Base-by-base conservation (phyloP, 2,329 filamentous ascomycete genomes). In the Niveomyces coronatus region DNA sequence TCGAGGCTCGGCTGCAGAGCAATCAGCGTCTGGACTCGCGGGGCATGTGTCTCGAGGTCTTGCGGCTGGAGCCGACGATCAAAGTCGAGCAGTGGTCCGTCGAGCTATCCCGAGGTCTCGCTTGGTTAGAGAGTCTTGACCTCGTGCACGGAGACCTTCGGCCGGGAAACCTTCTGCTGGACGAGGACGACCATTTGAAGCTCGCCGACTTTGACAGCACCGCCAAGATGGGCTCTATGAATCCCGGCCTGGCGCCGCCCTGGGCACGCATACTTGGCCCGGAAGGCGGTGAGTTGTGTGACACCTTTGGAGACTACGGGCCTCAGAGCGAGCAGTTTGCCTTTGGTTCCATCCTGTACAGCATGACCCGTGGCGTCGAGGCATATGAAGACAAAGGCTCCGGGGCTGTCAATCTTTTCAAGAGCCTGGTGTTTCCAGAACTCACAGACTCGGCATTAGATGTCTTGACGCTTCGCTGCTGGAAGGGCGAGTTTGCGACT, bases 121-220 rank as follows among this genome's bases (percentile, higher is more conserved):
- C 40, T 11, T 46, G 39, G 37, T 34, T 46, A 10, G 42, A 42
- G 18, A 27, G 20, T 2, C 18, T 42, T 9, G 40, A 40, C 26
- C 22, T 43, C 5, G 35, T 36, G 15, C 40, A 46, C 11, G 37
- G 44, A 10, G 42, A 46, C 36, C 24, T 46, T 4, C 30, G 40
- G 8, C 44, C 42, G 13, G 34, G 23, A 17, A 46, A 46, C 20
- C 13, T 41, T 10, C 40, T 44, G 13, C 37, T 46, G 13, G 39
- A 42, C 26, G 9, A 5, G 13, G 10, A 26, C 13, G 42, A 41
- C 31, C 37, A 45, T 18, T 3, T 46, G 11, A 42, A 44, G 19
- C 40, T 46, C 15, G 38, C 35, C 15, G 43, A 45, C 32, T 45
- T 46, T 16, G 40, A 45, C 11, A 30, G 16, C 15, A 17, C 18